A percentile compares a stretch with the other conserved stretches of the same genome.
These are phyloP conservation scores for Ananas comosus DNA, from an alignment of 176 grass and related monocot species.

Conservation along the genomic window DNA sequence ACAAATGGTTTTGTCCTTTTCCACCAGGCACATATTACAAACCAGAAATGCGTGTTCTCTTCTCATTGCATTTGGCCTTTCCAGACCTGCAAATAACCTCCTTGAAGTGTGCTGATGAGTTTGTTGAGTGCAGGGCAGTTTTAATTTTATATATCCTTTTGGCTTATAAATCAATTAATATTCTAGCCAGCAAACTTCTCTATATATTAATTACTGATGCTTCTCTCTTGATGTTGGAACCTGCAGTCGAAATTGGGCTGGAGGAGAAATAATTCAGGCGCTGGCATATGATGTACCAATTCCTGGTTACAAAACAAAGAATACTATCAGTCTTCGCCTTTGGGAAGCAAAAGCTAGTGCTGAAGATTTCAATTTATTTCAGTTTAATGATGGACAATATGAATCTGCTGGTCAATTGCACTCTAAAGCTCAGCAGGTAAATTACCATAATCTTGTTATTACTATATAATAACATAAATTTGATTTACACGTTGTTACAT, in stretches of 20 bases:
- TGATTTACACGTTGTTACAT: background rate
- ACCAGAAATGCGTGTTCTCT: background rate
- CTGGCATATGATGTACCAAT: constrained; percentile 96
- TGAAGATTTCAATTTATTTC: constrained; percentile 89
- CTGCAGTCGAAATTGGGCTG: constrained; percentile 69
- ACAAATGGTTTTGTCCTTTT: background rate
- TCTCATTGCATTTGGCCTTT: background rate
- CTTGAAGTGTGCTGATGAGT: too few relatives aligned
- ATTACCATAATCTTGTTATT: background rate
- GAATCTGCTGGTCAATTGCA: constrained; percentile 81
- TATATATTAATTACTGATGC: background rate
- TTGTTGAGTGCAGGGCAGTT: too few relatives aligned
- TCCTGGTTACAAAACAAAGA: constrained; percentile 97
- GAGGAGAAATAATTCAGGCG: constrained; percentile 78
- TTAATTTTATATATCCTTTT: background rate
- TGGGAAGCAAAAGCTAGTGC: constrained; percentile 84
- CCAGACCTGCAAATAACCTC: background rate
- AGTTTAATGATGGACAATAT: constrained; percentile 89
- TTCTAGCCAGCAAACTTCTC: background rate
- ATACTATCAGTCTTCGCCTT: constrained; percentile 87
- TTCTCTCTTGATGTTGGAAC: constrained; percentile 1
- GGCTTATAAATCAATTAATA: background rate
- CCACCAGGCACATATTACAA: background rate
- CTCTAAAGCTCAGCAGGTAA: constrained; percentile 82
- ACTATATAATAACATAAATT: too few relatives aligned